Evolutionary conservation across 345 rosid species (phyloP), one percentile per base, ranked within the genome.

Genomic region (Brassica juncea): DNA sequence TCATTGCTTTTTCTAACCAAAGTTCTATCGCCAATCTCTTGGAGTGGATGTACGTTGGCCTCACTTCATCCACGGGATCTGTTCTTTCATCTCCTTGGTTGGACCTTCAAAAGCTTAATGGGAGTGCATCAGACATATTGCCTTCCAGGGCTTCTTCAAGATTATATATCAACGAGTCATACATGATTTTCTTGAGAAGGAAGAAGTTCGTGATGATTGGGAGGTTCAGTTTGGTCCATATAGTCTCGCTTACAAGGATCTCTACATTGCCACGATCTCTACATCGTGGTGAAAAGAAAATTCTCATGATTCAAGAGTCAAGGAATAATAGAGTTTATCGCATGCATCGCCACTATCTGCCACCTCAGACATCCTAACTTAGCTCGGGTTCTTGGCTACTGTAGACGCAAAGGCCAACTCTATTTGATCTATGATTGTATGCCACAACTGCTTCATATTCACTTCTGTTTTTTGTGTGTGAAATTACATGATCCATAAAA

Each of bases 21-120:
- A 35, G 42, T 8, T 35, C 3, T 55, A 6, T 55, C 25, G 3
- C 60, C 25, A 0, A 32, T 35, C 66, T 75, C 2, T 14, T 14
- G 0, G 66, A 75, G 0, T 34, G 70, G 14, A 86, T 85, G 89
- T 85, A 83, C 21, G 82, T 88, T 8, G 97, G 92, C 23, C 84
- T 91, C 85, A 86, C 90, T 5, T 82, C 92, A 30, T 19, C 91
- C 3, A 86, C 4, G 3, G 25, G 59, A 8, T 54, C 47, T 39
- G 14, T 39, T 52, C 21, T n/a, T 52, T 54, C 59, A 54, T 54
- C 77, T 47, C 90, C 83, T 87, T 10, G 87, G 85, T 15, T 90
- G 96, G 92, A 88, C 89, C 59, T 89, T 84, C 73, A n/a, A n/a
- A 85, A 61, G 35, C 44, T 37, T 63, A 86, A 82, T 49, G 88